These are phyloP conservation scores for Hyphodiscus hymeniophilus DNA, from an alignment of 495 filamentous ascomycete species.

Conservation along the genomic window DNA sequence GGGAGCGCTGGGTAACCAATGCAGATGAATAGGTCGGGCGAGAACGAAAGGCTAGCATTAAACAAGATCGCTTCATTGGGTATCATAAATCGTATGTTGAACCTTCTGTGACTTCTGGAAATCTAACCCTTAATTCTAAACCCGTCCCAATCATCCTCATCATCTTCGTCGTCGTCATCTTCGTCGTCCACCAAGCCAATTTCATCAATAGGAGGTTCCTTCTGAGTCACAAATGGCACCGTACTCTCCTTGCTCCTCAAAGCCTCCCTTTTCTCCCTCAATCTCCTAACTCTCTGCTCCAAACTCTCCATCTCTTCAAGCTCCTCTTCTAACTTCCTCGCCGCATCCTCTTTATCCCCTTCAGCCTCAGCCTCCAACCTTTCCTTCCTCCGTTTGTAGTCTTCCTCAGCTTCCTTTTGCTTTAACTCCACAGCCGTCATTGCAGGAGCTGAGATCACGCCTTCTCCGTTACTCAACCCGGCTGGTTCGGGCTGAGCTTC, in stretches of 20 bases:
- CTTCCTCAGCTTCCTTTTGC: constrained; percentile 52
- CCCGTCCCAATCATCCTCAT: constrained; percentile 8
- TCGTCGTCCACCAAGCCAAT: not conserved
- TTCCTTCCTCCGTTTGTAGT: constrained; percentile 40
- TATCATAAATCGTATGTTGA: too few relatives aligned
- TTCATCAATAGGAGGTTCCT: not conserved
- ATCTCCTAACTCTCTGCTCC: constrained; percentile 65
- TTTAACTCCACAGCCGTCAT: constrained; percentile 67
- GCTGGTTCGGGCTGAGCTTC: constrained; percentile 15
- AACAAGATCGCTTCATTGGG: too few relatives aligned
- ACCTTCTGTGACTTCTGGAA: too few relatives aligned
- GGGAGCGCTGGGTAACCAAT: too few relatives aligned
- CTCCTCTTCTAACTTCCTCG: constrained; percentile 71
- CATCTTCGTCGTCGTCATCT: constrained; percentile 3
- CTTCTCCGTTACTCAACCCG: constrained; percentile 25
- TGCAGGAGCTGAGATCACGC: constrained; percentile 63
- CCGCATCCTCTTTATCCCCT: constrained; percentile 80
- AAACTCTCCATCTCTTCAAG: constrained; percentile 93
- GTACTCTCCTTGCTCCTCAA: constrained; percentile 28
- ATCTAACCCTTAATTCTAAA: constrained; percentile 5
- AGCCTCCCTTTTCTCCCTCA: constrained; percentile 61
- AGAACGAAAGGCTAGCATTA: too few relatives aligned
- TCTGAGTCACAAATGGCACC: not conserved
- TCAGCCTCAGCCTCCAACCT: constrained; percentile 56
- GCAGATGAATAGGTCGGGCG: too few relatives aligned